Base-by-base conservation (phyloP, 306 rosid species). In the Pueraria montana region DNA sequence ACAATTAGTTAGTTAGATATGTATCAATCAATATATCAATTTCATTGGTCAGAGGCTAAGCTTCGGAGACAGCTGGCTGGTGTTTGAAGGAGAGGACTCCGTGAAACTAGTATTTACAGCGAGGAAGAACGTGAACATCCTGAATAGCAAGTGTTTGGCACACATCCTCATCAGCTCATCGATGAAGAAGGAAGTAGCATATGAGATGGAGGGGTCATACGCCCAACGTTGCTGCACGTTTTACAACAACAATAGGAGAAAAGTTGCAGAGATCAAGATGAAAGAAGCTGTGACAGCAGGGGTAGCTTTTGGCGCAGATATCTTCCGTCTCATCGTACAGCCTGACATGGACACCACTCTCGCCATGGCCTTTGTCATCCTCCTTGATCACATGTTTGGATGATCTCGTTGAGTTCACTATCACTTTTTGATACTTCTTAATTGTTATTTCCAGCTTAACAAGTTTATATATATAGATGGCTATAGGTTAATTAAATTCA, bases 161-260 rank as follows among this genome's bases (percentile, higher is more conserved):
- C 87, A 76, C n/a, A 75, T 93, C 42, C 21, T 30, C 72, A 49
- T 10, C 50, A 80, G 18, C 74, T n/a, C n/a, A n/a, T n/a, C n/a
- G n/a, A n/a, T n/a, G n/a, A 75, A 66, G 49, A 73, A 55, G 58
- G 83, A 40, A 67, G 26, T 36, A 0, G 45, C 76, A 18, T 94
- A 90, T 70, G 91, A 87, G 83, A 84, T 91, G 8, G 92, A 89
- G 53, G 98, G 98, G 0, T 90, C 91, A 48, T 94, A 89, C 82
- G 7, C 87, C 58, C 86, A 87, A 40, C 87, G 98, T 81, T 66
- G 87, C 82, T 94, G 97, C 61, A 48, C 5, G 1, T 84, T 94
- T 45, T 88, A 84, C 77, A 89, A 92, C 78, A 85, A 59, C 14
- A 88, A 84, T 58, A 74, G 87, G 85, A 87, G 72, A 77, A 78